These are phyloP conservation scores for Citeromyces siamensis DNA, from an alignment of 1,139 yeast species.

Conservation along the genomic window DNA sequence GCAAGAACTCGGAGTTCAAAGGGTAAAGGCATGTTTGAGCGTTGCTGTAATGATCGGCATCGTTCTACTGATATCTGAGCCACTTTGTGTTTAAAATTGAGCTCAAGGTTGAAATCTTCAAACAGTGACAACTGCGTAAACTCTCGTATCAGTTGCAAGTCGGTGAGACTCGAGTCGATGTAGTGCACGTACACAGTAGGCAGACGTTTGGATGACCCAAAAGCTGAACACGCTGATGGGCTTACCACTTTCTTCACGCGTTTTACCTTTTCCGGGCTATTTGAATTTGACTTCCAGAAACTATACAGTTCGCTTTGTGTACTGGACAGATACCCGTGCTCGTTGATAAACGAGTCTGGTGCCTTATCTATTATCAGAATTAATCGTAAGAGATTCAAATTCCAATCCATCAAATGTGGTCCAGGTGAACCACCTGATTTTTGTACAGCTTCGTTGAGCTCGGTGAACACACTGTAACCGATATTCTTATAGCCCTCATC, in stretches of 20 bases:
- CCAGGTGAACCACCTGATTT: conserved; percentile 4
- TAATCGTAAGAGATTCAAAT: conserved; percentile 14
- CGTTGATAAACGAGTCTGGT: conserved; percentile 8
- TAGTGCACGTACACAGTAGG: conserved; percentile 17
- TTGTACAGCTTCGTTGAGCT: conserved; percentile 11
- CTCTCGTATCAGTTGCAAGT: conserved; percentile 28
- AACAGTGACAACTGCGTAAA: conserved; percentile 30
- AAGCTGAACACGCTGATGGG: background rate
- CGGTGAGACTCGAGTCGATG: conserved; percentile 29
- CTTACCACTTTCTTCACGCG: conserved; percentile 4
- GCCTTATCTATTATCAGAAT: conserved; percentile 10
- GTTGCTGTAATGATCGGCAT: conserved; percentile 22
- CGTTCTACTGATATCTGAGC: conserved; percentile 40
- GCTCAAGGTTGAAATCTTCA: conserved; percentile 34
- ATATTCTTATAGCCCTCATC: conserved; percentile 6
- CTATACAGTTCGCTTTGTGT: conserved; percentile 1
- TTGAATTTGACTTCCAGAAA: background rate
- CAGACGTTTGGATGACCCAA: background rate
- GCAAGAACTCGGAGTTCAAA: conserved; percentile 31
- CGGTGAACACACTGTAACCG: conserved; percentile 13
- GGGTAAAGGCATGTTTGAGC: conserved; percentile 10
- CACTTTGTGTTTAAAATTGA: conserved; percentile 31
- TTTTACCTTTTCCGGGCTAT: background rate
- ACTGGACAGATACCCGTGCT: conserved; percentile 1
- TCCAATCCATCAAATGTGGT: conserved; percentile 15